These are phyloP conservation scores for Nyctanthes arbortristis DNA, from an alignment of 257 asterid species.

Conservation along the genomic window DNA sequence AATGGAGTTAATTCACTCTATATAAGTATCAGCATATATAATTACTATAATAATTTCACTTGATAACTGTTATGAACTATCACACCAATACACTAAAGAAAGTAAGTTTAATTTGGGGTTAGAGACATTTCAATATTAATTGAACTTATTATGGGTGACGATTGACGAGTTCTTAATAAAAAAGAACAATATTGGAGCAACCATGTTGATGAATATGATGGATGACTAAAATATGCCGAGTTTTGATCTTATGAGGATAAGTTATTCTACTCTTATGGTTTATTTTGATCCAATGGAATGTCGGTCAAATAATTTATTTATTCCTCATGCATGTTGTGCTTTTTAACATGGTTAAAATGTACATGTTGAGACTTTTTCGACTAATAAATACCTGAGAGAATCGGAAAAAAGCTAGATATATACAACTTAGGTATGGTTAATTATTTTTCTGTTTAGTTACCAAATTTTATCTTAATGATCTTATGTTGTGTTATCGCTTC, in stretches of 20 bases:
- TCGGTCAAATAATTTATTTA: not conserved
- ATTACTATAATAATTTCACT: conserved; percentile 2
- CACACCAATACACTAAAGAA: not conserved
- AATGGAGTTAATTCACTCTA: conserved; percentile 10
- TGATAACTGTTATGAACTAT: conserved; percentile 21
- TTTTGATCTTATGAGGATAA: not conserved
- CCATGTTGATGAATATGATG: not conserved
- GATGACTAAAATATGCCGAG: not conserved
- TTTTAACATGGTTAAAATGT: no score
- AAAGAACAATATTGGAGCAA: no score
- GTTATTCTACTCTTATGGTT: not conserved
- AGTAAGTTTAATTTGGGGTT: not conserved
- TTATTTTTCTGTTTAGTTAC: no score
- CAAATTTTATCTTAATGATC: no score
- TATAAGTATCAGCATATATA: not conserved
- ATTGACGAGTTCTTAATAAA: no score
- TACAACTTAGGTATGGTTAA: no score
- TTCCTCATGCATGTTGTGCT: not conserved
- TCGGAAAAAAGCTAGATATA: no score
- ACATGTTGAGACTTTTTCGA: no score
- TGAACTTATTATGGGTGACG: no score
- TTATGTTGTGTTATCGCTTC: no score
- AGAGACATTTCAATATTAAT: not conserved
- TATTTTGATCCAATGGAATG: not conserved
- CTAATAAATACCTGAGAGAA: no score